phyloP scores from a whole-genome alignment of 495 filamentous ascomycete genomes.

The Xylaria acuta region DNA sequence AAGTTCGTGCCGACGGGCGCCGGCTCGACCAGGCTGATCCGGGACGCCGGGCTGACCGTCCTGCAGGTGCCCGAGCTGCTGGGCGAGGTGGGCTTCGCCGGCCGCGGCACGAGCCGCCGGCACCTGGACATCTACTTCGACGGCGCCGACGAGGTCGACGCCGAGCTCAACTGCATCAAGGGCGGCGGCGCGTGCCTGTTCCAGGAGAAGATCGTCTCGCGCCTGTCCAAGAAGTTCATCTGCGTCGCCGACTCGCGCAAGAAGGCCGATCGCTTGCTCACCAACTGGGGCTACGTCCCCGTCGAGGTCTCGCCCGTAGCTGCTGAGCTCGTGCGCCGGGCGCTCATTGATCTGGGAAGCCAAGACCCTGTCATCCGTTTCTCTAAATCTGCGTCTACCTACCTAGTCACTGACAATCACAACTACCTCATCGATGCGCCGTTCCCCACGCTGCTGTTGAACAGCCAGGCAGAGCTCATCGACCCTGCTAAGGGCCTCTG shows the following conservation, averaged over 20 bases:
- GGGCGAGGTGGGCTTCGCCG: constrained; percentile 33
- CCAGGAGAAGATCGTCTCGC: constrained; percentile 96
- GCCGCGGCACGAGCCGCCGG: constrained; percentile 34
- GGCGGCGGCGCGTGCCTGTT: constrained; percentile 95
- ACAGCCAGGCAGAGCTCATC: constrained; percentile 59
- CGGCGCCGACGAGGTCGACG: constrained; percentile 96
- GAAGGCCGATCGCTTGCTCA: constrained; percentile 76
- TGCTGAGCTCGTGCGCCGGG: constrained; percentile 70
- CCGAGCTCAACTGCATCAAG: constrained; percentile 95
- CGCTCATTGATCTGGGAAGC: constrained; percentile 73
- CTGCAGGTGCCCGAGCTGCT: constrained; percentile 65
- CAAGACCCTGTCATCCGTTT: constrained; percentile 70
- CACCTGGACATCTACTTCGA: constrained; percentile 86
- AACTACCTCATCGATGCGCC: constrained; percentile 94
- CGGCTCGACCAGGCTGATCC: constrained; percentile 84
- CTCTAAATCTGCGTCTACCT: constrained; percentile 69
- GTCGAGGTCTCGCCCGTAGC: constrained; percentile 92
- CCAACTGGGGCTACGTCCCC: constrained; percentile 81
- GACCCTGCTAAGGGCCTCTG: constrained; percentile 68
- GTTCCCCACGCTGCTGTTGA: constrained; percentile 72
- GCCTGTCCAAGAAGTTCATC: constrained; percentile 84
- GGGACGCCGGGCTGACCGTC: constrained; percentile 74
- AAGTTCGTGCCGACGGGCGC: constrained; percentile 91
- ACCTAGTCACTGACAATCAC: constrained; percentile 89
- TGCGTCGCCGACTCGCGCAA: constrained; percentile 95